Conservation (phyloP, 2,329 filamentous ascomycete genomes). For the Fusarium napiforme region DNA sequence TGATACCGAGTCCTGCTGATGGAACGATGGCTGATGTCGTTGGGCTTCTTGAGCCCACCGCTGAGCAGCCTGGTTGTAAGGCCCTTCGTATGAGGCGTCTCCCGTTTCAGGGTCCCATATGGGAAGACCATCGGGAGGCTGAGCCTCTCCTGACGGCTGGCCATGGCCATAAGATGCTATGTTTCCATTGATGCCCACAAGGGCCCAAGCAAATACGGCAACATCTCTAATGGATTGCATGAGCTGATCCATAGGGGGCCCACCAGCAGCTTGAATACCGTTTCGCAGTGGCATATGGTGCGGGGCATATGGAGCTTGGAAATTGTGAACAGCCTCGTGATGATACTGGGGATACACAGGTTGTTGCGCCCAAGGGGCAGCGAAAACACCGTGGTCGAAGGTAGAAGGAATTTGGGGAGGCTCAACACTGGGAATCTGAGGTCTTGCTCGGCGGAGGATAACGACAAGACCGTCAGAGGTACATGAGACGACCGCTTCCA, state of each 20-base stretch:
- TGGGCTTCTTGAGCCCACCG: conserved; percentile 33
- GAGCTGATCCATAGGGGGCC: conserved; percentile 70
- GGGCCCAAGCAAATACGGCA: conserved; percentile 89
- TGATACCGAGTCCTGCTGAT: conserved; percentile 2
- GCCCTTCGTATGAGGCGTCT: conserved; percentile 35
- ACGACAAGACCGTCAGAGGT: conserved; percentile 89
- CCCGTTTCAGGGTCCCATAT: conserved; percentile 40
- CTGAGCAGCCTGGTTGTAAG: conserved; percentile 41
- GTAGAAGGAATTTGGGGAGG: conserved; percentile 59
- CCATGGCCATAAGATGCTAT: conserved; percentile 73
- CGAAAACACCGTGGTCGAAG: conserved; percentile 74
- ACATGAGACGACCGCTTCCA: conserved; percentile 92
- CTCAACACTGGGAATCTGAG: conserved; percentile 71
- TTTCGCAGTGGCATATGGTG: conserved; percentile 59
- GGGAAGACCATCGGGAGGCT: conserved; percentile 57
- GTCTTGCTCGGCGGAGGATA: conserved; percentile 78
- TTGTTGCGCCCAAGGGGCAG: conserved; percentile 80
- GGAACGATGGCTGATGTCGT: conserved; percentile 1
- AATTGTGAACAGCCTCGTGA: conserved; percentile 46
- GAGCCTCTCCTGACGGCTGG: conserved; percentile 69
- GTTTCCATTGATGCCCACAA: conserved; percentile 82
- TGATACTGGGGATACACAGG: conserved; percentile 65
- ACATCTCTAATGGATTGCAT: conserved; percentile 86
- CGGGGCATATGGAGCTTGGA: conserved; percentile 51
- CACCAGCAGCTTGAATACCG: conserved; percentile 58